Percentiles rank a stretch among this genome's conserved stretches.
Conservation (phyloP, 1,139 yeast genomes). For the Scheffersomyces insectosa region DNA sequence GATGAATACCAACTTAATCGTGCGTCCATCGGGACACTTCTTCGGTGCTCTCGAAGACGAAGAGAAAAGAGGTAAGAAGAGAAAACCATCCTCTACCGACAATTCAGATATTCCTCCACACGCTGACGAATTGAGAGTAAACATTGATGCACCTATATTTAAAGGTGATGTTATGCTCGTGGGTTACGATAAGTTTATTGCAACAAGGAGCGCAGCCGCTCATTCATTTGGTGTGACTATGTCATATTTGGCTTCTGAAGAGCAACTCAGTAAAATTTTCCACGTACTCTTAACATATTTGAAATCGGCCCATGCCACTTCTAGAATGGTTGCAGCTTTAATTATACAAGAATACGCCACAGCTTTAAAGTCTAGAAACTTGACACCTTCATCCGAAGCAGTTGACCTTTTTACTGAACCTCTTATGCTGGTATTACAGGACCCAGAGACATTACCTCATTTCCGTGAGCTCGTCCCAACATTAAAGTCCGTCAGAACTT, state of each 20-base stretch:
- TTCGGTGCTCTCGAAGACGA: constrained; percentile 30
- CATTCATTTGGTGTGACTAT: constrained; percentile 73
- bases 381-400: constrained; percentile 17
- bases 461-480: constrained; percentile 88
- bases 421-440: constrained; percentile 36
- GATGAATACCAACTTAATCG: constrained; percentile 72
- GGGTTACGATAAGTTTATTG: constrained; percentile 71
- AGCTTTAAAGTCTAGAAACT: constrained; percentile 22
- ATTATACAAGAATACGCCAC: constrained; percentile 73
- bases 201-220: constrained; percentile 77
- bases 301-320: constrained; percentile 72
- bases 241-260: constrained; percentile 50
- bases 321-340: constrained; percentile 69
- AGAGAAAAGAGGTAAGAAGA: constrained; percentile 33
- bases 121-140: constrained; percentile 61
- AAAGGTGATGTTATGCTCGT: constrained; percentile 89
- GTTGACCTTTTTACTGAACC: constrained; percentile 30
- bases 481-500: constrained; percentile 80
- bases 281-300: constrained; percentile 43
- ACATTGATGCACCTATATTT: constrained; percentile 91
- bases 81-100: constrained; percentile 28
- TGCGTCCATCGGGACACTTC: constrained; percentile 77
- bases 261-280: constrained; percentile 36
- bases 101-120: constrained; percentile 47
- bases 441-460: constrained; percentile 49